Evolutionary conservation across 2,329 filamentous ascomycete genomes (phyloP), one percentile per base, ranked within the genome.

Genomic region (Colletotrichum sp.): DNA sequence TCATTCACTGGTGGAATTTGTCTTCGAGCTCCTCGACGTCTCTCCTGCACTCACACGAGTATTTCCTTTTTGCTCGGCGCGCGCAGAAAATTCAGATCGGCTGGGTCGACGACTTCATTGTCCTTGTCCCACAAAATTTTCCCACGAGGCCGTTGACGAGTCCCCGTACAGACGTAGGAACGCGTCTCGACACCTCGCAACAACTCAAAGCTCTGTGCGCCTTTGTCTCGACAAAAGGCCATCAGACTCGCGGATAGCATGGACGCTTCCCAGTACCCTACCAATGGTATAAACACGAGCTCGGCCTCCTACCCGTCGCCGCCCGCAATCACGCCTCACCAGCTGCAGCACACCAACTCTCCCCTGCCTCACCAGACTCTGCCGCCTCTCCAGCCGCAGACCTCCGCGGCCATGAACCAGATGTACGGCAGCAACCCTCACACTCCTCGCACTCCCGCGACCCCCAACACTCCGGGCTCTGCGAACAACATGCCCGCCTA

Each of bases 381-480:
- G 78, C 90, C 90, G 60, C 90, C 90, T 79, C 84, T 92, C 78
- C 88, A 89, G 79, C 84, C 87, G 78, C 88, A 87, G 78, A 83
- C 84, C 69, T 83, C 86, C 52, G 82, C 83, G 76, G 84, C 86
- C 78, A 89, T 90, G 87, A 88, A 90, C 79, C 85, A 87, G 69
- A 84, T 89, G 73, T 93, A 93, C 85, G 89, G 89, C 75, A 91
- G 86, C 81, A 89, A 92, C 82, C 89, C 89, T 80, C 91, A 93
- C 80, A 92, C 91, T 62, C 91, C 92, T 78, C 88, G 91, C 81
- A 92, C 91, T 26, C 90, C 91, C 63, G 89, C 90, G n/a, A 92
- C 91, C 18, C 91, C 92, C 49, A 92, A 91, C 81, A 92, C 91
- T 32, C 91, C 91, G 49, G 90, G 88, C 72, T 90, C 90, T 49